Evolutionary conservation across 768 basidiomycete species (phyloP).

Genomic region (Melanogaster broomeanus): DNA sequence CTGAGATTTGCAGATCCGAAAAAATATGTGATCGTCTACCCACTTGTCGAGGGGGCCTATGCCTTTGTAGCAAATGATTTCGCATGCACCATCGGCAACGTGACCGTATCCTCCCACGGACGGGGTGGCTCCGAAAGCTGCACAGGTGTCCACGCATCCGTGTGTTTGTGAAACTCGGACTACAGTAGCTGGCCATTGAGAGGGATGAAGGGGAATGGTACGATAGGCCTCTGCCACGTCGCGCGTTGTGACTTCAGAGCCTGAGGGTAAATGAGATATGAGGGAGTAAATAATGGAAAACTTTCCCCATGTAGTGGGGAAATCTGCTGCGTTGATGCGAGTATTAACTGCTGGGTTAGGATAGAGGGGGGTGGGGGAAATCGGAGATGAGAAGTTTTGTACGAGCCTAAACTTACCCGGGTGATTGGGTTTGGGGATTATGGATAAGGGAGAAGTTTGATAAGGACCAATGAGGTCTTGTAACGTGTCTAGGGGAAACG

Average conservation of each 20-base stretch:
- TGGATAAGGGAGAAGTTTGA: constrained; percentile 37
- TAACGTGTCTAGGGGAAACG: constrained; percentile 19
- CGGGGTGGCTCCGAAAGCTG: background rate
- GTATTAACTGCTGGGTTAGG: constrained; percentile 24
- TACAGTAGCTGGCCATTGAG: too few species aligned
- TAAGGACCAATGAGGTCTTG: constrained; percentile 34
- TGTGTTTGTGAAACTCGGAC: too few species aligned
- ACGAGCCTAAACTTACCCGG: constrained; percentile 34
- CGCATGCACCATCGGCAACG: background rate
- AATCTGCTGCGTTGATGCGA: constrained; percentile 25
- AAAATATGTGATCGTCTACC: background rate
- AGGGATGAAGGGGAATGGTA: too few species aligned
- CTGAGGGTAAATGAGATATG: too few species aligned
- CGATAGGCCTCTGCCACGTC: too few species aligned
- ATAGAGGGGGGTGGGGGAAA: constrained; percentile 19
- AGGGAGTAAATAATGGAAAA: constrained; percentile 3
- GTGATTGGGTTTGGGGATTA: constrained; percentile 38
- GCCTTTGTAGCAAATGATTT: background rate
- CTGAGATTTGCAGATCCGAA: too few species aligned
- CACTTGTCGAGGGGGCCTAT: background rate
- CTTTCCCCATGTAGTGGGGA: constrained; percentile 41
- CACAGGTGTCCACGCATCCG: background rate
- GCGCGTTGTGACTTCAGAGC: too few species aligned
- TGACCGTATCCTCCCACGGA: background rate
- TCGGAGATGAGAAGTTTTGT: constrained; percentile 40